Conservation (phyloP, 73 alveolate species). For the Tetrahymena thermophila region DNA sequence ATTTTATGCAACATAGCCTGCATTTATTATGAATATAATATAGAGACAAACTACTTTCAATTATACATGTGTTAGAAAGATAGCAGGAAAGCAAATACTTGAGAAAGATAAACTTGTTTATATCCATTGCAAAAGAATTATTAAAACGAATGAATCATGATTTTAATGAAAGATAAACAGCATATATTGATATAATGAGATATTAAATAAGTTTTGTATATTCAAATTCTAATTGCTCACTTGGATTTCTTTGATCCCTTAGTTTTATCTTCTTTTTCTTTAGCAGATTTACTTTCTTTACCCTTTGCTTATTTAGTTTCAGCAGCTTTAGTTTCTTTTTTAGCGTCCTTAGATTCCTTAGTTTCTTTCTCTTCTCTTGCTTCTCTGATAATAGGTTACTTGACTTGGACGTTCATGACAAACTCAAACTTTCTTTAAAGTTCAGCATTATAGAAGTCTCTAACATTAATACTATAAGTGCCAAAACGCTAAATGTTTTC, state of each 20-base stretch:
- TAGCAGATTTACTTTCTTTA: not conserved
- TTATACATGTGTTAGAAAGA: not conserved
- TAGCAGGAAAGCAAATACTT: not conserved
- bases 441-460: not conserved
- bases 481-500: not conserved
- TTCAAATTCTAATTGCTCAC: not conserved
- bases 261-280: not conserved
- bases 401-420: not conserved
- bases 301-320: not conserved
- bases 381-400: not conserved
- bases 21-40: not conserved
- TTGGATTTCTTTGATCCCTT: not conserved
- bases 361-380: not conserved
- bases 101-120: not conserved
- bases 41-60: not conserved
- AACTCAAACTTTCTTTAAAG: not conserved
- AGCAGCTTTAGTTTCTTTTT: not conserved
- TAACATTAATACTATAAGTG: not conserved
- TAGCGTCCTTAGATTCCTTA: not conserved
- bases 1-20: not conserved
- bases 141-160: not conserved
- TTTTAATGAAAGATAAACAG: not conserved
- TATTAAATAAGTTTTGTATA: not conserved
- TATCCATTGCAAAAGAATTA: not conserved
- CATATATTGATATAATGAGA: not conserved